Conservation (phyloP, 345 rosid genomes). For the Bretschneidera sinensis region DNA sequence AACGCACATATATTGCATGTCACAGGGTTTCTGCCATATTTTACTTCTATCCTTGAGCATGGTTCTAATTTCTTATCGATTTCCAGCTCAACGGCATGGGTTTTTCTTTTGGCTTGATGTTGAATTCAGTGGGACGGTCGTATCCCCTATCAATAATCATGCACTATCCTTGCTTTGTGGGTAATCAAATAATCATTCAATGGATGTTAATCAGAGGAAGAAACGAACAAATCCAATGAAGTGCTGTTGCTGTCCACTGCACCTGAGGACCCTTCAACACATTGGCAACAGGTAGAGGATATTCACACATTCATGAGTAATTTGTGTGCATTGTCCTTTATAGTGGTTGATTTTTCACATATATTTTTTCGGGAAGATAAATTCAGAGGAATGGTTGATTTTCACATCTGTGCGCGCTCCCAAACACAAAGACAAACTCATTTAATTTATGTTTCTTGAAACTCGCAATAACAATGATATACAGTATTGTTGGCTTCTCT, state of each 20-base stretch:
- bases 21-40: not conserved
- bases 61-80: constrained; percentile 9
- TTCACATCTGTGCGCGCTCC: not conserved
- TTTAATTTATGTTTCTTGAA: not conserved
- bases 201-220: constrained; percentile 53
- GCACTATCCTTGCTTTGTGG: constrained; percentile 23
- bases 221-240: constrained; percentile 63
- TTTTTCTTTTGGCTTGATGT: constrained; percentile 99
- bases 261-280: constrained; percentile 91
- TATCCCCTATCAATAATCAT: constrained; percentile 36
- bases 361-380: too few relatives aligned
- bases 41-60: not conserved
- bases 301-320: not conserved
- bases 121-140: constrained; percentile 58
- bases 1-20: not conserved
- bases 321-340: not conserved
- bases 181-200: constrained; percentile 32
- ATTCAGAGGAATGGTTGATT: not conserved
- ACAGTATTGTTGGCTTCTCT: not conserved
- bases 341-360: not conserved
- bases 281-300: constrained; percentile 87
- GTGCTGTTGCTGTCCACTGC: constrained; percentile 79
- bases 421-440: not conserved
- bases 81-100: constrained; percentile 93
- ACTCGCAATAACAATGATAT: not conserved